Evolutionary conservation across 345 rosid genomes (phyloP).

Genomic region (Gynandropsis gynandra): DNA sequence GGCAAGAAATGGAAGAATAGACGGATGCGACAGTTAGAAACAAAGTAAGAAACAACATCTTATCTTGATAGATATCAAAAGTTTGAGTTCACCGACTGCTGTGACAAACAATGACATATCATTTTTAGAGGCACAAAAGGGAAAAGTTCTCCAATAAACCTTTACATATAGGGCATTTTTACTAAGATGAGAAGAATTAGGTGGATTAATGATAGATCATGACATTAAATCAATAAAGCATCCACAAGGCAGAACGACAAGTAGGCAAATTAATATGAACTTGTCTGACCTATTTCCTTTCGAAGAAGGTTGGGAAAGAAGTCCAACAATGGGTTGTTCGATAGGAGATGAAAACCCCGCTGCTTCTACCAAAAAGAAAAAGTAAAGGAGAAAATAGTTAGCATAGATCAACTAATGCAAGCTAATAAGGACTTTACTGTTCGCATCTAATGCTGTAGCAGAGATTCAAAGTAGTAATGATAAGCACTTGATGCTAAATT

Average conservation of each 20-base stretch:
- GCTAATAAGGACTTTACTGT: slow-evolving; percentile 11
- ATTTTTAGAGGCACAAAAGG: slow-evolving; percentile 8
- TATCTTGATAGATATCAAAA: slow-evolving; percentile 5
- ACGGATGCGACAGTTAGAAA: background rate
- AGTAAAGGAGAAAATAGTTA: slow-evolving; percentile 13
- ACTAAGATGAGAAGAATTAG: background rate
- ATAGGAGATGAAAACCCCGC: slow-evolving; percentile 51
- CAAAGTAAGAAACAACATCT: slow-evolving; percentile 1
- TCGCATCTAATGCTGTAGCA: slow-evolving; percentile 14
- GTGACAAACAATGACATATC: slow-evolving; percentile 14
- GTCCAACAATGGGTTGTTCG: slow-evolving; percentile 56
- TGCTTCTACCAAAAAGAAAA: slow-evolving; percentile 46
- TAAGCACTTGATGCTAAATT: no score
- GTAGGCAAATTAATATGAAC: slow-evolving; percentile 5
- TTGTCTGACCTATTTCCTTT: slow-evolving; percentile 55
- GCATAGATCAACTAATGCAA: slow-evolving; percentile 17
- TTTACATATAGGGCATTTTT: background rate
- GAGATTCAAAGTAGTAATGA: no score
- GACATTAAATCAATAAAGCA: background rate
- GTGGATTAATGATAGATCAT: background rate
- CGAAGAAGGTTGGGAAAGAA: slow-evolving; percentile 74
- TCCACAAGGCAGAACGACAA: slow-evolving; percentile 4
- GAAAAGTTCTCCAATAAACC: background rate
- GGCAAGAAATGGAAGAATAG: slow-evolving; percentile 2
- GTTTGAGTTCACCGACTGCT: slow-evolving; percentile 10